phyloP scores from a whole-genome alignment of 176 grass and related monocot species.

The Paspalum notatum region DNA sequence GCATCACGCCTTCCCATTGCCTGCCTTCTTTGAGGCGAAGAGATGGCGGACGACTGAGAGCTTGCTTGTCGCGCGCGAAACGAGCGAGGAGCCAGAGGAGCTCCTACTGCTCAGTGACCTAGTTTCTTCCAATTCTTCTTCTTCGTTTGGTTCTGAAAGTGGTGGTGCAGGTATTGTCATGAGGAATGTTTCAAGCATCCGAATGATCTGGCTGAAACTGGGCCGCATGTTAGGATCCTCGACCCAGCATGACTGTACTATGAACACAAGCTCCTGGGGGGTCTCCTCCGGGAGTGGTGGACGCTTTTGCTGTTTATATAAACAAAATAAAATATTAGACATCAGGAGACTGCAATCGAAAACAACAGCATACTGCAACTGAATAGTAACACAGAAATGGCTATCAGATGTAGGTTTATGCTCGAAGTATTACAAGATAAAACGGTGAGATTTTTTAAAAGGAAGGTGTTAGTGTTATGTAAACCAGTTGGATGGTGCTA shows the following conservation, averaged over 20 bases:
- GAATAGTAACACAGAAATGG: background rate
- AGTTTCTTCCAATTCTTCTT: conserved; percentile 39
- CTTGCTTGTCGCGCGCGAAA: conserved; percentile 77
- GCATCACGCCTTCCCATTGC: conserved; percentile 67
- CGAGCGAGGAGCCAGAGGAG: conserved; percentile 64
- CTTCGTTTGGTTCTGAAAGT: conserved; percentile 39
- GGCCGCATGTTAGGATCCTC: conserved; percentile 90
- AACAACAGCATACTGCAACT: background rate
- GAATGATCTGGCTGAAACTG: conserved; percentile 91
- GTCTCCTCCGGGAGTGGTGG: conserved; percentile 74
- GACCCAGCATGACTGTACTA: conserved; percentile 92
- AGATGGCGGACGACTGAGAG: conserved; percentile 93
- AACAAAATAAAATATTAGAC: conserved; percentile 10
- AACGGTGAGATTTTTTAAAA: background rate
- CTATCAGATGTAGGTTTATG: background rate
- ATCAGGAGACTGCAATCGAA: conserved; percentile 5
- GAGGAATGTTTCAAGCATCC: conserved; percentile 90
- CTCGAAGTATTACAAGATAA: background rate
- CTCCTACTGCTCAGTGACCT: conserved; percentile 53
- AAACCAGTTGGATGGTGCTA: background rate
- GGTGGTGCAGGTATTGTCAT: conserved; percentile 50
- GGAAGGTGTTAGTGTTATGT: background rate
- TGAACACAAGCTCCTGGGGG: conserved; percentile 76
- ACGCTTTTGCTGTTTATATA: conserved; percentile 73
- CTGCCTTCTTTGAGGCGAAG: conserved; percentile 80